Base-by-base conservation (phyloP, 306 rosid species). In the Lathyrus tuberosus region DNA sequence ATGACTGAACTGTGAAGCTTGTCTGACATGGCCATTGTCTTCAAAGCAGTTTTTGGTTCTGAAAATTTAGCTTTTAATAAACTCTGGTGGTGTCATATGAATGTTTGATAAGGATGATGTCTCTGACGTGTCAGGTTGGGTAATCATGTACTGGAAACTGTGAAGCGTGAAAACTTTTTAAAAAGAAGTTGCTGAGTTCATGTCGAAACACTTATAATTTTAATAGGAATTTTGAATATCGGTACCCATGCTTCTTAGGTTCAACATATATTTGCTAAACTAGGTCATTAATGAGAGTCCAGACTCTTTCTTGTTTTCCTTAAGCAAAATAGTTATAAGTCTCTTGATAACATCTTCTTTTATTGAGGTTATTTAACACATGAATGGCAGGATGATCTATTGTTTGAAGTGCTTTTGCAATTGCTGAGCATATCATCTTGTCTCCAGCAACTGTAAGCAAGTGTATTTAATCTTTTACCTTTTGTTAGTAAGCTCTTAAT, bases 331-430 rank as follows among this genome's bases (percentile, higher is more conserved):
- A 67, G 2, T 67, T 44, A 65, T 59, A 47, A 72, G 41, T 56
- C 46, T 47, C 37, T 58, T 30, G 71, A 72, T 26, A 49, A 14
- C 64, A 31, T 51, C 44, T 61, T 51, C 44, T 61, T 60, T 73
- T 42, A 43, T 31, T 17, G 18, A 30, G 53, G 54, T 42, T 61
- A 53, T 74, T 48, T 46, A 62, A 73, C 44, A 65, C 43, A 70
- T 83, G 68, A 75, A 77, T 79, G 79, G 75, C 80, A 90, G 98
- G 98, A 93, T 80, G 97, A 93, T 85, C 80, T 93, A 38, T 81
- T 93, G 76, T 93, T 93, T 78, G 82, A 86, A 79, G 88, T 93
- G 72, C 87, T 93, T 54, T 74, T 93, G 87, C 90, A 79, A 76
- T 76, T 90, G 79, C 82, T 85, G 69, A 72, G 72, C 69, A 70